Conservation (phyloP, 768 basidiomycete genomes). For the Mrakia gelida region DNA sequence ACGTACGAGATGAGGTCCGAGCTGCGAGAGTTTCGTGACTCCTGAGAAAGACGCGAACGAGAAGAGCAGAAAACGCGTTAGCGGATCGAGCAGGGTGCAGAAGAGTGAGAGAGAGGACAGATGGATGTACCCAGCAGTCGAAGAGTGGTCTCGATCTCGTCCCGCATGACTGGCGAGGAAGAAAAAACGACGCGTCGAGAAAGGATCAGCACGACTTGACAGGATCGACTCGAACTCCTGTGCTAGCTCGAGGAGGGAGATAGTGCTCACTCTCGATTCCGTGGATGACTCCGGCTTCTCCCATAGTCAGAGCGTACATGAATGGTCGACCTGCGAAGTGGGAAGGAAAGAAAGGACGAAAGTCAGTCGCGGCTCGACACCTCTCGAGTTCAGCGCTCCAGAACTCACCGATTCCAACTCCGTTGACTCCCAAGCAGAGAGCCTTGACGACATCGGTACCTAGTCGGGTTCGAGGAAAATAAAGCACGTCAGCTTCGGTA, state of each 20-base stretch:
- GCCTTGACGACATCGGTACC: slow-evolving; percentile 90
- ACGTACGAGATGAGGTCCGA: slow-evolving; percentile 45
- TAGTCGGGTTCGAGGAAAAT: neutral
- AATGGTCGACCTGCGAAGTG: slow-evolving; percentile 42
- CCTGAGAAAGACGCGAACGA: neutral
- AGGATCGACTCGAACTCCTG: neutral
- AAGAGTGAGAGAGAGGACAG: neutral
- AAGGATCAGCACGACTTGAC: neutral
- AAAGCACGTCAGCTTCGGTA: neutral
- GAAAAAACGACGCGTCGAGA: neutral
- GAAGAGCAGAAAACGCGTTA: neutral
- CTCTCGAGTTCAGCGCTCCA: too few species aligned
- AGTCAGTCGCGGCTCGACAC: neutral
- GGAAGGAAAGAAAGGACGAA: neutral
- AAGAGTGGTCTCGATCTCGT: slow-evolving; percentile 49
- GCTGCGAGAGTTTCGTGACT: slow-evolving; percentile 45
- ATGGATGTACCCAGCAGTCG: slow-evolving; percentile 42
- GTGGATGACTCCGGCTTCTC: slow-evolving; percentile 44
- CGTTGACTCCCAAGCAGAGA: slow-evolving; percentile 59
- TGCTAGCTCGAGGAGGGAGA: neutral
- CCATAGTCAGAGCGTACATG: slow-evolving; percentile 47
- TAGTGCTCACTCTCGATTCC: slow-evolving; percentile 42
- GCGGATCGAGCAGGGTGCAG: too few species aligned
- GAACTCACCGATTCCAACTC: slow-evolving; percentile 41
- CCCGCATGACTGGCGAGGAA: slow-evolving; percentile 44